Evolutionary conservation across 2,329 filamentous ascomycete species (phyloP), one percentile per base, ranked within the genome.

Genomic region (Arthrobotrys pseudoclavata): DNA sequence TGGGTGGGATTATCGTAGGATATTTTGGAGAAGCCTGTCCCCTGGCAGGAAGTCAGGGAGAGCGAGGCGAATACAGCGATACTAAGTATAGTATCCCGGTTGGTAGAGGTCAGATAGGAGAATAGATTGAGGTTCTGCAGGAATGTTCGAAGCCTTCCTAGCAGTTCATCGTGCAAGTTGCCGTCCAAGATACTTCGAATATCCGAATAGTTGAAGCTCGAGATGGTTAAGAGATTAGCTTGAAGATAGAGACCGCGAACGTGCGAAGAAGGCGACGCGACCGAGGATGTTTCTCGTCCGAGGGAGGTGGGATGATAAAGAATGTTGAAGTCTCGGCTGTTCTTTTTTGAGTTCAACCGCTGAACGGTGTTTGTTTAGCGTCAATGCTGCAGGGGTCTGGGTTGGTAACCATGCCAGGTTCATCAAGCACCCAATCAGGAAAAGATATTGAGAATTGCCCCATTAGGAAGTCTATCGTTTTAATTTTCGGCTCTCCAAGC

Each of bases 281-380:
- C 9, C 20, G 18, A 66, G 9, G 42, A n/a, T 66, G 26, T 29
- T 18, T 3, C 22, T 29, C 13, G 50, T 12, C 24, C 13, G 61
- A 48, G 12, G 42, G 61, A 18, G 42, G 42, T 64, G 37, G 61
- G 47, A 24, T 31, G 45, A 66, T 37, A 66, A 50, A 53, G 26
- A 52, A 52, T 57, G 52, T 37, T 20, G n/a, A 45, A 29, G n/a
- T 37, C 52, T 20, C 24, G 9, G 26, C 20, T 22, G 3, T 12
- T 50, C 20, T 24, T 50, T 20, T 13, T n/a, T 24, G 47, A 4
- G 22, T 45, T 45, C 42, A 20, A 24, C 42, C 10, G 47, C 2
- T n/a, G 42, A 22, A 64, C 18, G 48, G 64, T 68, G 64, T 68
- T 68, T 68, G 66, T 60, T 70, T 62, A 55, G 55, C 45, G 67